Percentiles rank a stretch among this genome's conserved stretches.
Conservation (phyloP, 805 yeast genomes). For the Lachancea cidri region DNA sequence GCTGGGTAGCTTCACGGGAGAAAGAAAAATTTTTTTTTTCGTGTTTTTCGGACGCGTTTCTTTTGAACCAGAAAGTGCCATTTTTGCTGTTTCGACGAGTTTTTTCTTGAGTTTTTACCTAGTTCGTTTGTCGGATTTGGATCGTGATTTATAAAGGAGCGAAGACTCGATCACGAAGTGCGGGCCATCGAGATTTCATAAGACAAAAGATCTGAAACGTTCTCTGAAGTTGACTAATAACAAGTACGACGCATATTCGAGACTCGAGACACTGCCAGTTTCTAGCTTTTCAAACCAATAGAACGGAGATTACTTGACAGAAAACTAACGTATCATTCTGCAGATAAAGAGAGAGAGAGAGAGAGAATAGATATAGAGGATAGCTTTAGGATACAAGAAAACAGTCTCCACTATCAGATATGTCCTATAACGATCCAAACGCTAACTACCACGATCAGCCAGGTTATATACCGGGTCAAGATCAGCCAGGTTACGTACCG, state of each 20-base stretch:
- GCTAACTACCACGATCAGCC: constrained; percentile 15
- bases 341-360: too few species aligned
- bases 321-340: background rate
- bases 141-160: background rate
- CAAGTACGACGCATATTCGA: too few species aligned
- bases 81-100: background rate
- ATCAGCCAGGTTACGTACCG: constrained; percentile 25
- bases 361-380: background rate
- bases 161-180: too few species aligned
- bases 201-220: too few species aligned
- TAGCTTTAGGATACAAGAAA: background rate
- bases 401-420: constrained; percentile 1
- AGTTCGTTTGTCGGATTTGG: constrained; percentile 1
- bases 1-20: background rate
- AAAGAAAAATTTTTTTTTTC: background rate
- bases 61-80: background rate
- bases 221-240: too few species aligned
- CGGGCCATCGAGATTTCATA: too few species aligned
- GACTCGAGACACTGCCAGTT: background rate
- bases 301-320: background rate
- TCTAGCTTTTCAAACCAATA: background rate
- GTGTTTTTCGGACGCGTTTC: background rate
- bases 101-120: too few species aligned
- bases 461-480: constrained; percentile 30
- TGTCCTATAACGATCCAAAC: constrained; percentile 27